Evolutionary conservation across 1,284 basidiomycete species (phyloP).

Genomic region (Sanghuangporus weigelae): DNA sequence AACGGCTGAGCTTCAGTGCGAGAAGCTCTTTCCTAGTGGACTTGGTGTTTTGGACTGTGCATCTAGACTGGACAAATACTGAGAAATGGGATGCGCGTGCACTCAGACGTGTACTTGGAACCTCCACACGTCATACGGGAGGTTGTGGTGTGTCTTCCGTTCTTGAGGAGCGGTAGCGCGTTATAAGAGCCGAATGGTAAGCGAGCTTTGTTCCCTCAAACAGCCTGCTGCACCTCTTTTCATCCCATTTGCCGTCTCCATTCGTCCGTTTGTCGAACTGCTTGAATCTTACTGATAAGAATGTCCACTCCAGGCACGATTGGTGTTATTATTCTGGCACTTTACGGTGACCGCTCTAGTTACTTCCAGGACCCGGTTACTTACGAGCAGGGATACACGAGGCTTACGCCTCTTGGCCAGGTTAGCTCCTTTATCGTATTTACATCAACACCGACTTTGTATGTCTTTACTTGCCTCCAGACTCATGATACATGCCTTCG

Average conservation of each 20-base stretch:
- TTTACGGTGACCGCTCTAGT: slow-evolving; percentile 76
- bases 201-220: neutral
- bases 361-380: slow-evolving; percentile 67
- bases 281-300: slow-evolving; percentile 20
- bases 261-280: slow-evolving; percentile 16
- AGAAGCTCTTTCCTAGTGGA: neutral
- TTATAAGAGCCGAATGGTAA: neutral
- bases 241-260: neutral
- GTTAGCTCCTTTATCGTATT: slow-evolving; percentile 32
- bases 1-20: neutral
- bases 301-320: slow-evolving; percentile 58
- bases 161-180: neutral
- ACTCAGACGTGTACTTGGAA: neutral
- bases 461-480: neutral
- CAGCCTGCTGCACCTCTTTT: neutral
- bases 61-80: neutral
- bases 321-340: slow-evolving; percentile 76
- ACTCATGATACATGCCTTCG: neutral
- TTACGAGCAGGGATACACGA: slow-evolving; percentile 66
- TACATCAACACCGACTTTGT: neutral
- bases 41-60: neutral
- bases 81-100: slow-evolving; percentile 2
- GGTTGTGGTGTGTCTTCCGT: neutral
- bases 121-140: neutral
- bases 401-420: slow-evolving; percentile 81